Evolutionary conservation across 1,284 basidiomycete species (phyloP).

Genomic region (Irpex lacteus): DNA sequence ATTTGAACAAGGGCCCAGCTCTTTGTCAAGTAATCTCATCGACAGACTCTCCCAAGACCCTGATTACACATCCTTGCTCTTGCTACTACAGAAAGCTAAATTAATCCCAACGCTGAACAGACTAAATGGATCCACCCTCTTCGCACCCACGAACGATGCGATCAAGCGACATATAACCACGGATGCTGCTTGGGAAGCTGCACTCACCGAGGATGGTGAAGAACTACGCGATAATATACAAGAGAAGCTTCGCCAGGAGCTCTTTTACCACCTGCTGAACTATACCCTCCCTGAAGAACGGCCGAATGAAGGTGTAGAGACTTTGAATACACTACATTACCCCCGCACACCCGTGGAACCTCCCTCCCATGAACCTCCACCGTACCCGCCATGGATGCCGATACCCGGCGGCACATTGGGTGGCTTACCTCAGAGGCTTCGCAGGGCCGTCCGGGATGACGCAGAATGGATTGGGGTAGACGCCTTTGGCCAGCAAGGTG

Average conservation of each 20-base stretch:
- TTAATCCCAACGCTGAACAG: constrained; percentile 91
- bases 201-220: constrained; percentile 36
- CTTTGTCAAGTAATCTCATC: constrained; percentile 61
- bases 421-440: constrained; percentile 78
- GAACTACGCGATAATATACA: constrained; percentile 77
- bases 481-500: constrained; percentile 69
- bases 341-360: constrained; percentile 55
- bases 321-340: constrained; percentile 69
- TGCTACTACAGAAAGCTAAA: constrained; percentile 81
- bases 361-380: constrained; percentile 64
- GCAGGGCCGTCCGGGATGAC: constrained; percentile 53
- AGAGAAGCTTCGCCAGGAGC: constrained; percentile 80
- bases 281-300: constrained; percentile 62
- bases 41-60: constrained; percentile 75
- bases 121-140: constrained; percentile 82
- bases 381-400: constrained; percentile 83
- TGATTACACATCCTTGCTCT: constrained; percentile 79
- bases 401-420: constrained; percentile 80
- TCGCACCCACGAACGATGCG: constrained; percentile 94
- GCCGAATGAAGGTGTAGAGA: constrained; percentile 33
- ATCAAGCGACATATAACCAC: constrained; percentile 51
- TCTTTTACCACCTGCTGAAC: constrained; percentile 96
- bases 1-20: constrained; percentile 21
- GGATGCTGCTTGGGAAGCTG: constrained; percentile 46
- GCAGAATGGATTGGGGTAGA: constrained; percentile 68